Conservation (phyloP, 2,329 filamentous ascomycete species). For the Alternaria sp. region DNA sequence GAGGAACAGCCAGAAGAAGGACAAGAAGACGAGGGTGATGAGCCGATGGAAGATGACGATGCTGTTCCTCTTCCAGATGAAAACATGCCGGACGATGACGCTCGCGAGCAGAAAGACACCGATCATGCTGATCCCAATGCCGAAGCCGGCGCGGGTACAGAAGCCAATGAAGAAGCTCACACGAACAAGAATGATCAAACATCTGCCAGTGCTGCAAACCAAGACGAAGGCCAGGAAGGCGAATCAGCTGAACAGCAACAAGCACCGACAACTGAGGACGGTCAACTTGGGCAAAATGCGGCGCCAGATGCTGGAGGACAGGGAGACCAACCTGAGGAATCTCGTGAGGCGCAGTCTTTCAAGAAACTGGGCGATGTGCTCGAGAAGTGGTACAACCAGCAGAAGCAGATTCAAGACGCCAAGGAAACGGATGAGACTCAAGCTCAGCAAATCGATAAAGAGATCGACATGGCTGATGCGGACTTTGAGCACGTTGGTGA, state of each 20-base stretch:
- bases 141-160: constrained; percentile 70
- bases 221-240: constrained; percentile 70
- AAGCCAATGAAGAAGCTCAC: constrained; percentile 62
- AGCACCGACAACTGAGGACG: constrained; percentile 68
- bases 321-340: constrained; percentile 49
- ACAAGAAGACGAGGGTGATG: constrained; percentile 55
- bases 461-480: constrained; percentile 75
- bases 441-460: constrained; percentile 55
- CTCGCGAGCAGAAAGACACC: constrained; percentile 55
- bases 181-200: constrained; percentile 66
- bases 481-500: constrained; percentile 94
- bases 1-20: constrained; percentile 53
- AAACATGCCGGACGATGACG: constrained; percentile 58
- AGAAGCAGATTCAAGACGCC: constrained; percentile 72
- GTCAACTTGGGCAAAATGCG: constrained; percentile 50
- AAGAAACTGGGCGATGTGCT: constrained; percentile 93
- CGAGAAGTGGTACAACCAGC: constrained; percentile 89
- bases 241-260: constrained; percentile 70
- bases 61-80: constrained; percentile 51
- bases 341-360: constrained; percentile 71
- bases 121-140: constrained; percentile 59
- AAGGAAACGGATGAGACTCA: constrained; percentile 58
- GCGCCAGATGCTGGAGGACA: constrained; percentile 45
- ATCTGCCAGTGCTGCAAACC: constrained; percentile 63
- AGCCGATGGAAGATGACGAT: constrained; percentile 54